phyloP scores from a whole-genome alignment of 1,284 basidiomycete species.

The Puccinia sorghi region DNA sequence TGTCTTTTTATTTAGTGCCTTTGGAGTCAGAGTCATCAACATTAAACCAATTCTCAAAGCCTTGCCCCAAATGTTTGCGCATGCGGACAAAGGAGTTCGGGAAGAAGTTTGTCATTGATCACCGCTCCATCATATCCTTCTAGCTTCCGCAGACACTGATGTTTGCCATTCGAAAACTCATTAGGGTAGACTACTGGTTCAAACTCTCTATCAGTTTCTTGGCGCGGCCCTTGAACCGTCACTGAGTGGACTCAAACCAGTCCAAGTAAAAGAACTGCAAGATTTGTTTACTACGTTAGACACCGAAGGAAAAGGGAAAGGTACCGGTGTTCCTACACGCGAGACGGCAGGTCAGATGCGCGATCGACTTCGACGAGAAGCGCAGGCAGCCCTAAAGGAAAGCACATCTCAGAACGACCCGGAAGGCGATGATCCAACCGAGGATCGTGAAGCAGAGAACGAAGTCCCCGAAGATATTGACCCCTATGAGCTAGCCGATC shows the following conservation, averaged over 20 bases:
- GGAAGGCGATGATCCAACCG: slow-evolving; percentile 58
- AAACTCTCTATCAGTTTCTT: slow-evolving; percentile 81
- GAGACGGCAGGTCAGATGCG: slow-evolving; percentile 76
- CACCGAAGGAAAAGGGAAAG: slow-evolving; percentile 76
- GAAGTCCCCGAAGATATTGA: slow-evolving; percentile 65
- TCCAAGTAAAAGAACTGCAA: slow-evolving; percentile 95
- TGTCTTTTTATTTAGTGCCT: slow-evolving; percentile 64
- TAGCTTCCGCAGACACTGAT: background rate
- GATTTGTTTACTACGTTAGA: slow-evolving; percentile 85
- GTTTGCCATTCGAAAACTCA: background rate
- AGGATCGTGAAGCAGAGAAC: slow-evolving; percentile 55
- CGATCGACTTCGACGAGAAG: slow-evolving; percentile 61
- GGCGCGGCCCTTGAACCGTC: slow-evolving; percentile 84
- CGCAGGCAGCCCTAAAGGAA: slow-evolving; percentile 53
- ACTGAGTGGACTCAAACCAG: slow-evolving; percentile 89
- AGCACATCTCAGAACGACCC: slow-evolving; percentile 60
- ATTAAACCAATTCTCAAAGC: slow-evolving; percentile 76
- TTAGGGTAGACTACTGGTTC: slow-evolving; percentile 71
- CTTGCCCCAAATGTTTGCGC: slow-evolving; percentile 87
- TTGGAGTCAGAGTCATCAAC: slow-evolving; percentile 76
- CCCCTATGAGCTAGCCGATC: slow-evolving; percentile 79
- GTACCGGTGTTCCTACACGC: slow-evolving; percentile 74
- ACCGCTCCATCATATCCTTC: background rate
- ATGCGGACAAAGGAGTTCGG: slow-evolving; percentile 80
- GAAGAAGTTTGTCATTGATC: slow-evolving; percentile 65